Percentiles rank a stretch among this genome's conserved stretches.
phyloP scores from a whole-genome alignment of 2,329 filamentous ascomycete species.

The Colletotrichum noveboracense region DNA sequence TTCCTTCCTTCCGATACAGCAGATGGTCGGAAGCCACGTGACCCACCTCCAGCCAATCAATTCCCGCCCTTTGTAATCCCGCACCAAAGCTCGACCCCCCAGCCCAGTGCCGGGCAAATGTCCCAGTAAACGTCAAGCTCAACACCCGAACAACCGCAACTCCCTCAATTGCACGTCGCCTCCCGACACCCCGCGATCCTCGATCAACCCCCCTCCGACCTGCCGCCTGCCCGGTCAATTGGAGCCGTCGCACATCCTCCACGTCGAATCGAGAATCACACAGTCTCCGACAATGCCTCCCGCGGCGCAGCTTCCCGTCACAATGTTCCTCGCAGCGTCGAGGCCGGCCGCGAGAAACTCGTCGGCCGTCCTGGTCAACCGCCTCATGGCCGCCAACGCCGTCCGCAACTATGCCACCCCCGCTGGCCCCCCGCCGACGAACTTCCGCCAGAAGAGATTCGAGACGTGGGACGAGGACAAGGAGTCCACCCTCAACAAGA shows the following conservation, averaged over 20 bases:
- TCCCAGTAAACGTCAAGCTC: conserved; percentile 22
- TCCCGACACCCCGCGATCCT: background rate
- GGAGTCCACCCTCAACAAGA: conserved; percentile 80
- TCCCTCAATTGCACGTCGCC: background rate
- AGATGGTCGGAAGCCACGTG: conserved; percentile 6
- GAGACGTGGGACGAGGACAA: conserved; percentile 81
- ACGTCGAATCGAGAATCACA: conserved; percentile 2
- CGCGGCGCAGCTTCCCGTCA: conserved; percentile 21
- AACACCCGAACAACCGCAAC: conserved; percentile 4
- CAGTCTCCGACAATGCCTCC: conserved; percentile 18
- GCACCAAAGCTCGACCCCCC: conserved; percentile 21
- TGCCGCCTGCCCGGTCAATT: conserved; percentile 20
- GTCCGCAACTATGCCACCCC: conserved; percentile 65
- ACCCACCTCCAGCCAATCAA: conserved; percentile 16
- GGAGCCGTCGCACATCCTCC: conserved; percentile 1
- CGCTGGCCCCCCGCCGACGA: conserved; percentile 76
- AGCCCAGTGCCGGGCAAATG: conserved; percentile 5
- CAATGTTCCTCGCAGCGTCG: conserved; percentile 19
- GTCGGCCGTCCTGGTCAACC: conserved; percentile 7
- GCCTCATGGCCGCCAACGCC: conserved; percentile 20
- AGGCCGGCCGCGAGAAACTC: conserved; percentile 15
- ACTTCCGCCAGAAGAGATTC: conserved; percentile 78
- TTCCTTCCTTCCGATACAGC: background rate
- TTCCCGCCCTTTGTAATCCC: conserved; percentile 25
- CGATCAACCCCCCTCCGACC: background rate